Base-by-base conservation (phyloP, 257 asterid species). In the Linaria vulgaris region DNA sequence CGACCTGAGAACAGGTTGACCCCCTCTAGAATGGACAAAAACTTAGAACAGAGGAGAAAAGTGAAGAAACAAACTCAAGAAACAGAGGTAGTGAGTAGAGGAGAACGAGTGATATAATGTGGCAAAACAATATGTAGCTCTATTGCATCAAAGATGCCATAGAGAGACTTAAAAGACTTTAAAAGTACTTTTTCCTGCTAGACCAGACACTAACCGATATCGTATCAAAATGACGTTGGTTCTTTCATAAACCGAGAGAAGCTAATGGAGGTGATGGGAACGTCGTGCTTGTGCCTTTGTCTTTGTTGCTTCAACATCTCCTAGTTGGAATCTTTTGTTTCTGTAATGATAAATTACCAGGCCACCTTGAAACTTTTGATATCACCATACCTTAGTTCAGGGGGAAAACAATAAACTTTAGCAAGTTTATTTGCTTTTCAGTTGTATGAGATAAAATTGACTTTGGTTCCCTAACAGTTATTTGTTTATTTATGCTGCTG, bases 401-500 rank as follows among this genome's bases (percentile, higher is more conserved):
- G n/a, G n/a, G n/a, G n/a, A n/a, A n/a, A n/a, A n/a, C n/a, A n/a
- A n/a, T n/a, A n/a, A n/a, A n/a, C n/a, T n/a, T n/a, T 20, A 39
- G 8, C 5, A 19, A 8, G n/a, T 9, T 30, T n/a, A 1, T n/a
- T 16, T 21, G 1, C 11, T 34, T 48, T 15, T 46, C 27, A 23
- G 22, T 16, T 9, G 24, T 8, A 21, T 53, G 30, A 14, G 17
- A 24, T 51, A 21, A 20, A 15, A 64, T 23, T 27, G 23, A 24
- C 43, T 41, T 24, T 49, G 24, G 20, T 23, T 48, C 54, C 23
- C 25, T 59, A 19, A 54, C 17, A 27, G 9, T 24, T 53, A 43
- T 23, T 54, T 52, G 22, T 38, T 34, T 44, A 44, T 53, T 23
- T 31, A 9, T 51, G 2, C 25, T 49, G 61, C 70, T 64, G 63